Base-by-base conservation (phyloP, 1,284 basidiomycete genomes). In the Schizophyllum amplum region DNA sequence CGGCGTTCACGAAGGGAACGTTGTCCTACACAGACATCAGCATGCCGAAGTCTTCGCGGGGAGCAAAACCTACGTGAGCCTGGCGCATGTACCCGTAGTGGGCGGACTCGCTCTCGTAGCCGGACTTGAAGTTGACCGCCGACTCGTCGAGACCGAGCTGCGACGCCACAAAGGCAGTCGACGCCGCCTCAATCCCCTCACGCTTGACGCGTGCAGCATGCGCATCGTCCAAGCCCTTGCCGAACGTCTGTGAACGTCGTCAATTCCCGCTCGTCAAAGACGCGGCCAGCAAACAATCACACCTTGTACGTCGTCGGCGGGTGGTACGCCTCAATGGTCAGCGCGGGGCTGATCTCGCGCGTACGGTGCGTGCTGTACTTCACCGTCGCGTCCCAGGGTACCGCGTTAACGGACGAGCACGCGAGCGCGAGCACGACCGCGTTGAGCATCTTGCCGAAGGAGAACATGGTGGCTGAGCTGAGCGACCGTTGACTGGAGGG, bases 301-400 rank as follows among this genome's bases (percentile, higher is more conserved):
- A 75, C 77, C 68, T 77, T 72, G 65, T 70, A 78, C 4, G 72
- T 71, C 9, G 73, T 71, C 58, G 68, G 71, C 24, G 76, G 77
- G 61, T 77, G 72, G 67, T 71, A 79, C 48, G 70, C 65, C 65
- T 74, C 71, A 46, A 80, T 57, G 62, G 68, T 66, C 53, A 76
- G 60, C 53, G 65, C 68, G 52, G 66, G 66, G 26, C 69, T 69
- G 46, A 79, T 64, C 49, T 70, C 62, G 22, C 73, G 71, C 20
- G 67, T 59, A 52, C 72, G 69, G 62, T 78, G 76, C 7, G 77
- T 78, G 7, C 72, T 64, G 60, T 74, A 72, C 65, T 64, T 67
- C 11, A 64, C 59, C 51, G 66, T 63, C 27, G 60, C 50, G 13
- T 69, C 67, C 65, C 66, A 69, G 13, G 72, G 60, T 17, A 57